Base-by-base conservation (phyloP, 1,284 basidiomycete genomes). In the Trametes versicolor region DNA sequence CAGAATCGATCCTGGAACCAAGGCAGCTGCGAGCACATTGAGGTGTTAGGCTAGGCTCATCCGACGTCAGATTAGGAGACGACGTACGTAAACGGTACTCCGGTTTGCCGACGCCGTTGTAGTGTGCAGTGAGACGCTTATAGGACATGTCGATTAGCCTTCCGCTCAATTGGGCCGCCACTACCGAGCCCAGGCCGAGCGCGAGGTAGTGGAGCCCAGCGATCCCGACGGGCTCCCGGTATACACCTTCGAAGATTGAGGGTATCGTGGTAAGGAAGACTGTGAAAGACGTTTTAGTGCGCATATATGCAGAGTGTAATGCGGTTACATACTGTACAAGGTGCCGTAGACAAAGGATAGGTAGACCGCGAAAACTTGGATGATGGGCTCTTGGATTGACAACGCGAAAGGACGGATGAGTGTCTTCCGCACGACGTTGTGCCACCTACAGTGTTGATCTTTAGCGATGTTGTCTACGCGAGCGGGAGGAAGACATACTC, bases 201-300 rank as follows among this genome's bases (percentile, higher is more conserved):
- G 90, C 84, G 62, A 92, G 81, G 70, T 91, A 93, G 71, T 88
- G 79, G n/a, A 87, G 74, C 0, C 85, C 90, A 0, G 88, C 83
- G 55, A 91, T 88, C 52, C 86, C 83, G 48, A 82, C 73, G 2
- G 72, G 65, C 75, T 89, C 73, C 32, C 76, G 70, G 67, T 92
- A 91, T 0, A 80, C 73, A 2, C 77, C 77, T 54, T 80, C 76
- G 70, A 88, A 94, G 27, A 92, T 91, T 0, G 75, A 68, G 0
- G 88, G 85, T 23, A 94, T 88, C 0, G 85, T 89, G 0, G 90
- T 91, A 49, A 93, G 77, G 69, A 91, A 80, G 10, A 90, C 82
- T 83, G 13, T n/a, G 12, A 29, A 17, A 9, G 25, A 15, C 15
- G 5, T 13, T 5, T 29, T 1, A 29, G 12, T 15, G 25, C 6